These are phyloP conservation scores for Alternaria tenuissima DNA, from an alignment of 2,329 filamentous ascomycete genomes.

Conservation along the genomic window DNA sequence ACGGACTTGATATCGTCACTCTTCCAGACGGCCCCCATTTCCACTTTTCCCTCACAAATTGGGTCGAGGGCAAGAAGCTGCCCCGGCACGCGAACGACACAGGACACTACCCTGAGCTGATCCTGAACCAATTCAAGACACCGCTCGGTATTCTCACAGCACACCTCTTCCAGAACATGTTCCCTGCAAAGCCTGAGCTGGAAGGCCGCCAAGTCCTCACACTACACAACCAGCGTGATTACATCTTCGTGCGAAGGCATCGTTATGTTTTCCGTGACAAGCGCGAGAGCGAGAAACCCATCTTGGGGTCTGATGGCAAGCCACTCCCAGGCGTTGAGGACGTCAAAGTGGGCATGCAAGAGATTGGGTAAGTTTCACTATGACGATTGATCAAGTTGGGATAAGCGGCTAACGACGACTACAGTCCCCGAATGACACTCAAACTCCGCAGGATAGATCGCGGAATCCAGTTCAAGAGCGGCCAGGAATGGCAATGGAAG, in stretches of 20 bases:
- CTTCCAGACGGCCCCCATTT: slow-evolving; percentile 88
- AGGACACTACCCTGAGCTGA: slow-evolving; percentile 86
- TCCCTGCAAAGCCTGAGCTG: slow-evolving; percentile 83
- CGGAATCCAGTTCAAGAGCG: slow-evolving; percentile 78
- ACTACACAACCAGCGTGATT: slow-evolving; percentile 93
- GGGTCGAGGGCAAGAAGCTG: slow-evolving; percentile 85
- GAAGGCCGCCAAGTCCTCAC: slow-evolving; percentile 89
- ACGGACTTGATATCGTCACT: slow-evolving; percentile 83
- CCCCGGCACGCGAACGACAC: slow-evolving; percentile 89
- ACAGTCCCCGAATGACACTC: slow-evolving; percentile 69
- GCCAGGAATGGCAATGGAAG: slow-evolving; percentile 96
- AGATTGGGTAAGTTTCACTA: slow-evolving; percentile 66
- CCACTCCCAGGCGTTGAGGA: slow-evolving; percentile 84
- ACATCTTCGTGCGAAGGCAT: slow-evolving; percentile 90
- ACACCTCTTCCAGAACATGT: slow-evolving; percentile 79
- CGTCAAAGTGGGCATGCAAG: slow-evolving; percentile 87
- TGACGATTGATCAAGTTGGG: not conserved
- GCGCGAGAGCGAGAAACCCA: slow-evolving; percentile 83
- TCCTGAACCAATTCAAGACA: slow-evolving; percentile 94
- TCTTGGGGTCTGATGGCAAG: slow-evolving; percentile 82
- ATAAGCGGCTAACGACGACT: slow-evolving; percentile 2
- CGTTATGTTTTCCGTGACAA: slow-evolving; percentile 94
- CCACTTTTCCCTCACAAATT: slow-evolving; percentile 90
- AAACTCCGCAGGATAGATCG: slow-evolving; percentile 92
- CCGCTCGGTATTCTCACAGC: slow-evolving; percentile 88